Conservation (phyloP, 352 stramenopile species). For the Phytophthora citrophthora region DNA sequence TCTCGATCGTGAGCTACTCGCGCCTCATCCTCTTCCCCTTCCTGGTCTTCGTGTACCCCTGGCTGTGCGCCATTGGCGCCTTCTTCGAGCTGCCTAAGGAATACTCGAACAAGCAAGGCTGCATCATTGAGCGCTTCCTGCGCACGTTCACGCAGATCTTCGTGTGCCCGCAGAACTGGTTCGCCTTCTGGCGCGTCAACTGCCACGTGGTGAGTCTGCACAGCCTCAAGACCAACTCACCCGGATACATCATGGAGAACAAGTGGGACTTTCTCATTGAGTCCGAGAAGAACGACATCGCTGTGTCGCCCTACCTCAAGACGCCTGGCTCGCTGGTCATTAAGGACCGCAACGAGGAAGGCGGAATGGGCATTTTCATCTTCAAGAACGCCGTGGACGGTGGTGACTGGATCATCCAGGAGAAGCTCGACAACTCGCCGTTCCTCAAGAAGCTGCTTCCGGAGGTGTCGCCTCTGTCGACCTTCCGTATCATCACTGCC, state of each 20-base stretch:
- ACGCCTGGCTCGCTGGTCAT: conserved; percentile 91
- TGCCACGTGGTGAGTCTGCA: conserved; percentile 95
- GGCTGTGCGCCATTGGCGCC: conserved; percentile 83
- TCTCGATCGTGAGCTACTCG: conserved; percentile 90
- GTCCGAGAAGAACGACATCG: conserved; percentile 90
- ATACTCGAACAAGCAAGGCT: conserved; percentile 66
- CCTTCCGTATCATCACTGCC: conserved; percentile 98
- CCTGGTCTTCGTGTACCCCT: conserved; percentile 89
- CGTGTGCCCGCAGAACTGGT: conserved; percentile 95
- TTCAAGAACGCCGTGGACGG: conserved; percentile 96
- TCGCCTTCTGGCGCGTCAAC: conserved; percentile 97
- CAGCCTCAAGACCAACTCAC: conserved; percentile 91
- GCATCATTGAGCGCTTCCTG: conserved; percentile 91
- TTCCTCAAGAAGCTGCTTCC: conserved; percentile 94
- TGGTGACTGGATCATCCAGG: conserved; percentile 97
- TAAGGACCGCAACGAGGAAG: conserved; percentile 98
- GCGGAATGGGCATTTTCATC: conserved; percentile 97
- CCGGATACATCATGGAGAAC: conserved; percentile 97
- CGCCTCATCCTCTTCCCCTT: conserved; percentile 87
- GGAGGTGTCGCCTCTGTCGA: conserved; percentile 94
- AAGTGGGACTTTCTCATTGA: conserved; percentile 98
- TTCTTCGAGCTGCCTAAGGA: conserved; percentile 75
- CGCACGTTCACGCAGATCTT: conserved; percentile 87
- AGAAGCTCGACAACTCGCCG: conserved; percentile 93
- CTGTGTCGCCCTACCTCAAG: conserved; percentile 95